Evolutionary conservation across 768 basidiomycete genomes (phyloP).

Genomic region (Coprinopsis marcescibilis): DNA sequence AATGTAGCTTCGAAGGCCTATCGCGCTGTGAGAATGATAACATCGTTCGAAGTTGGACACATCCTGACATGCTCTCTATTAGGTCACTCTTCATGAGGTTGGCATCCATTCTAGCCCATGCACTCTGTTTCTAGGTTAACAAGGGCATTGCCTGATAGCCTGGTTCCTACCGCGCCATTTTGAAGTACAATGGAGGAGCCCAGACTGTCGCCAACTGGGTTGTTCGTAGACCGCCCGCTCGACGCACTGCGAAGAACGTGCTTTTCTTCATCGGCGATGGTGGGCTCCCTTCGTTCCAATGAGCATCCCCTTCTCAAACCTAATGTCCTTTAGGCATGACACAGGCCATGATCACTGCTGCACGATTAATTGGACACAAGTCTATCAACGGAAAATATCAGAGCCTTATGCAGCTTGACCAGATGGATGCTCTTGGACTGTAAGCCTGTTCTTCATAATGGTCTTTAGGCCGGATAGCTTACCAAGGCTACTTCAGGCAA

Average conservation of each 20-base stretch:
- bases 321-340: slow-evolving; percentile 32
- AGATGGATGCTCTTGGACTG: slow-evolving; percentile 41
- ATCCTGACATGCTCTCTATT: background rate
- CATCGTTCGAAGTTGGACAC: background rate
- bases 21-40: slow-evolving; percentile 27
- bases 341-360: slow-evolving; percentile 42
- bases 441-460: slow-evolving; percentile 17
- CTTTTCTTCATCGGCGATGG: slow-evolving; percentile 44
- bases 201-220: slow-evolving; percentile 35
- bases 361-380: slow-evolving; percentile 40
- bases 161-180: slow-evolving; percentile 33
- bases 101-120: background rate
- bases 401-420: slow-evolving; percentile 42
- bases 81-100: slow-evolving; percentile 26
- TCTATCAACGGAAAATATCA: slow-evolving; percentile 42
- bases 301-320: background rate
- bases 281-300: slow-evolving; percentile 13
- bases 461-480: background rate
- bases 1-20: slow-evolving; percentile 40
- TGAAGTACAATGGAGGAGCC: slow-evolving; percentile 28
- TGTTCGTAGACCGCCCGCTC: slow-evolving; percentile 29
- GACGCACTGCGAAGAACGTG: slow-evolving; percentile 37
- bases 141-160: slow-evolving; percentile 22
- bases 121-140: too few relatives aligned
- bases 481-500: slow-evolving; percentile 23